phyloP scores from a whole-genome alignment of 1,284 basidiomycete genomes.

The Pisolithus thermaeus region DNA sequence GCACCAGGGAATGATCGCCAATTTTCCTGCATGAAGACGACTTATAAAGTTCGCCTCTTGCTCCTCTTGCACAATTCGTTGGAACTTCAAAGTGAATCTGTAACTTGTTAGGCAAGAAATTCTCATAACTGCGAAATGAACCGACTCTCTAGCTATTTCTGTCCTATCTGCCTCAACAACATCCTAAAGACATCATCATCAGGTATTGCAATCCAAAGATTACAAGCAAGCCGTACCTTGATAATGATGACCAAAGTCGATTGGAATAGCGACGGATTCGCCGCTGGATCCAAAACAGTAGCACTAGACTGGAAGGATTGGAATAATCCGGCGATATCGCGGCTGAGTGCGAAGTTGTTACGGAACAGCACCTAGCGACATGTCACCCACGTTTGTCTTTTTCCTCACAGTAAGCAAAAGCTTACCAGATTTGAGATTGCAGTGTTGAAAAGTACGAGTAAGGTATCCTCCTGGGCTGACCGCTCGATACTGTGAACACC shows the following conservation, averaged over 20 bases:
- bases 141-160: constrained; percentile 55
- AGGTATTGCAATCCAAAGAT: background rate
- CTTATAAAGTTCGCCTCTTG: constrained; percentile 59
- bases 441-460: constrained; percentile 59
- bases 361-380: constrained; percentile 50
- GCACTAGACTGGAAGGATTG: constrained; percentile 62
- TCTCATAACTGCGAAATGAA: background rate
- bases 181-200: constrained; percentile 36
- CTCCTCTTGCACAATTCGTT: constrained; percentile 52
- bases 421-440: constrained; percentile 56
- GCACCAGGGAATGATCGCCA: constrained; percentile 52
- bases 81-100: constrained; percentile 51
- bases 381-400: background rate
- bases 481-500: constrained; percentile 61
- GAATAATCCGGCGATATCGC: constrained; percentile 55
- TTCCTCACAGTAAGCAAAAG: background rate
- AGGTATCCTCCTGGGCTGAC: constrained; percentile 56
- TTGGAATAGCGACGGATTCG: constrained; percentile 54
- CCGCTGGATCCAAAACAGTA: constrained; percentile 49
- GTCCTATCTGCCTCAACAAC: constrained; percentile 51
- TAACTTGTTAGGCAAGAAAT: background rate
- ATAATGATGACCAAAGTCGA: too few relatives aligned
- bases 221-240: constrained; percentile 34
- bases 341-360: constrained; percentile 57
- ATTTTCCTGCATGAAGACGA: constrained; percentile 45